phyloP scores from a whole-genome alignment of 495 filamentous ascomycete genomes.

The Aspergillus steynii region DNA sequence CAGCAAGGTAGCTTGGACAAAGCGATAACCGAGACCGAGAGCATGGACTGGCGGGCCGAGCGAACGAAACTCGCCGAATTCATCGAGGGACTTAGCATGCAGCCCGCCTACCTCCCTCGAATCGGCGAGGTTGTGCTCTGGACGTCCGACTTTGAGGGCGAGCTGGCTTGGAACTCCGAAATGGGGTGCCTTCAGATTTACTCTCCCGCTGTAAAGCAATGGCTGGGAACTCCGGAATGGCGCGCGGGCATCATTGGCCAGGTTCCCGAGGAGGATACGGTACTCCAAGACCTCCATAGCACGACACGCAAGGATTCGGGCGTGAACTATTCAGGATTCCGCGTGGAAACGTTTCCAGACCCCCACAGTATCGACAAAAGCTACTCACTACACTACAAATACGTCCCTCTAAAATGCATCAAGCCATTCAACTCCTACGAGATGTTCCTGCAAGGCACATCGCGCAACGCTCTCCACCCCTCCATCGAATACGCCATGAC shows the following conservation, averaged over 20 bases:
- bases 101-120: constrained; percentile 55
- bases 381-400: constrained; percentile 52
- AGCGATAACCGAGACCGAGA: constrained; percentile 45
- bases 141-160: constrained; percentile 36
- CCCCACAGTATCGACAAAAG: constrained; percentile 51
- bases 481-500: constrained; percentile 57
- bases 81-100: constrained; percentile 36
- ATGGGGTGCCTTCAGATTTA: constrained; percentile 34
- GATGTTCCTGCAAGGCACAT: constrained; percentile 40
- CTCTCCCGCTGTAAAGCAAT: constrained; percentile 25
- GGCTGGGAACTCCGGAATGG: constrained; percentile 48
- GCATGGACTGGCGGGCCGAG: constrained; percentile 56
- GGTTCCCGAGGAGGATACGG: constrained; percentile 41
- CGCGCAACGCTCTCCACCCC: constrained; percentile 46
- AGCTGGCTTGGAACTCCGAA: constrained; percentile 36
- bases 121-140: constrained; percentile 61
- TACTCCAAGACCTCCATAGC: constrained; percentile 44
- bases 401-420: constrained; percentile 54
- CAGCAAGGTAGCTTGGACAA: constrained; percentile 38
- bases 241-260: constrained; percentile 57
- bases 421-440: constrained; percentile 56
- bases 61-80: constrained; percentile 36
- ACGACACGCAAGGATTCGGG: constrained; percentile 35
- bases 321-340: constrained; percentile 57
- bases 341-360: constrained; percentile 56